A percentile compares a stretch with the other conserved stretches of the same genome.
Conservation (phyloP, 139 green algal species). For the Bryopsis sp. region DNA sequence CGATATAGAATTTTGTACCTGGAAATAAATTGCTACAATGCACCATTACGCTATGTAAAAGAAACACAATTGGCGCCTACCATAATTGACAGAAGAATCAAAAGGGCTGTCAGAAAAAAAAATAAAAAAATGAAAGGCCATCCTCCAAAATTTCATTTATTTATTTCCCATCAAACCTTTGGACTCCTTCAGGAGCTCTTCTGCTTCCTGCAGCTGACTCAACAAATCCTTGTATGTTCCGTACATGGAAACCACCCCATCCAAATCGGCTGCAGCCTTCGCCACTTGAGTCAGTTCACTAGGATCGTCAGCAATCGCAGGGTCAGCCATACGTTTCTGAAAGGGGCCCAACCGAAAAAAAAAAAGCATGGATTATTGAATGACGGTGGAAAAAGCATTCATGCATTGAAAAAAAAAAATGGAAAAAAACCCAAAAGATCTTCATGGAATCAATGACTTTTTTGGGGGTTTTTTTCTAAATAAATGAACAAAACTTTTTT, state of each 20-base stretch:
- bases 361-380: neutral
- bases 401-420: conserved; percentile 1
- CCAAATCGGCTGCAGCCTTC: conserved; percentile 59
- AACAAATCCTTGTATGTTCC: conserved; percentile 46
- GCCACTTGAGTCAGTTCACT: conserved; percentile 37
- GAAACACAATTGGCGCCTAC: no score
- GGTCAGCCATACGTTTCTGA: conserved; percentile 20
- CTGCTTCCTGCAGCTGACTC: conserved; percentile 49
- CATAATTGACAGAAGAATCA: no score
- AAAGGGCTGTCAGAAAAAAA: neutral
- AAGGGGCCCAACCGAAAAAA: neutral
- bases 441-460: no score
- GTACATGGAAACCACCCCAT: conserved; percentile 51
- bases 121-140: conserved; percentile 22
- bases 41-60: no score
- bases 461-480: no score
- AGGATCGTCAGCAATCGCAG: conserved; percentile 18
- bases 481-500: no score
- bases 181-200: conserved; percentile 52
- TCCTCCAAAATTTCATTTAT: conserved; percentile 9
- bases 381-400: no score
- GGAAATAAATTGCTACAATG: no score
- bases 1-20: no score
- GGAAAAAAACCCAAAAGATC: no score
- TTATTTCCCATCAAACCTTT: neutral